Base-by-base conservation (phyloP, 176 grass and related monocot species). In the Saccharum officinarum region DNA sequence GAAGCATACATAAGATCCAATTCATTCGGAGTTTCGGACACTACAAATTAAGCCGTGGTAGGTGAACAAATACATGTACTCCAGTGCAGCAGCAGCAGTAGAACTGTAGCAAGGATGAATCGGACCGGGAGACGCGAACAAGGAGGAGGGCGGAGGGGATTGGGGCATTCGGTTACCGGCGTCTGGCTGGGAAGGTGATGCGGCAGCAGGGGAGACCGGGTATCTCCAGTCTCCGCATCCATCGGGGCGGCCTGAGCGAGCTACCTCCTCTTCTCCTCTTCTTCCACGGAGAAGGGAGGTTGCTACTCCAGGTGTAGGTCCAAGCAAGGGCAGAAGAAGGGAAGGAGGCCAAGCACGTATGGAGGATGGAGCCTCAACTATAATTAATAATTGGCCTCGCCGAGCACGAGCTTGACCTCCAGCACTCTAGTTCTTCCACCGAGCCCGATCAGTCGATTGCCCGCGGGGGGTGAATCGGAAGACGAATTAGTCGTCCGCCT, bases 201-300 rank as follows among this genome's bases (percentile, higher is more conserved):
- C 72, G 68, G 86, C 64, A 82, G 67, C 64, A 88, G 86, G 22
- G 86, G 86, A 23, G 22, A 34, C 50, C 17, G 50, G 50, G 50
- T 50, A 18, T 88, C 86, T 39, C 80, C 80, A 31, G 30, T 63
- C 73, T 88, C 86, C n/a, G 67, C 42, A 31, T 83, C 86, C 86
- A 83, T 88, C 71, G 16, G 40, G 9, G 40, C 61, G 25, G 70
- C 14, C 61, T 11, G 16, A 75, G 26, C 46, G 7, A 63, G 59
- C 59, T 15, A 28, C 25, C 60, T 63, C 60, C 11, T 28, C 34
- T 20, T 40, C 55, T n/a, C 55, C 8, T n/a, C 34, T 22, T 40
- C 68, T 10, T 11, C 70, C 40, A 23, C 40, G n/a, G 44, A n/a
- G 44, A 73, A 41, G 69, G 39, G 39, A 42, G 9, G 39, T 23